These are phyloP conservation scores for Orbilia quercus DNA, from an alignment of 2,329 filamentous ascomycete species.

Conservation along the genomic window DNA sequence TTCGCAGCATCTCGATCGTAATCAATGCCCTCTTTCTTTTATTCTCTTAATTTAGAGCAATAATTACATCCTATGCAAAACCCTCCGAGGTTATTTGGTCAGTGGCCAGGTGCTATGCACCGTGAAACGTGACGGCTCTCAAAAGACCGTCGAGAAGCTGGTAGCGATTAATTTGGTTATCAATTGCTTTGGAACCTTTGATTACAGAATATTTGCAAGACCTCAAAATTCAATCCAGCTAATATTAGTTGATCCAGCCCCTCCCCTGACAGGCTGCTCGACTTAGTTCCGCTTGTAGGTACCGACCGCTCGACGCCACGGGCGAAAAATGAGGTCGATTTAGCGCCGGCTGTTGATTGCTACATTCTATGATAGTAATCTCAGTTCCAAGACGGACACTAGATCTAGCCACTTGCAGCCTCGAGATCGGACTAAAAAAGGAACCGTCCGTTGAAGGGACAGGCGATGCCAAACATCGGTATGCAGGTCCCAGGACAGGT, in stretches of 20 bases:
- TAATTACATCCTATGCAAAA: slow-evolving; percentile 24
- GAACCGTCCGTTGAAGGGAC: slow-evolving; percentile 44
- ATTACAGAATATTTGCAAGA: slow-evolving; percentile 13
- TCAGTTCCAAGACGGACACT: slow-evolving; percentile 31
- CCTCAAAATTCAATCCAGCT: slow-evolving; percentile 4
- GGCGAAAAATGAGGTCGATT: background rate
- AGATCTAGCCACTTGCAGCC: slow-evolving; percentile 13
- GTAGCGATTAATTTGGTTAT: background rate
- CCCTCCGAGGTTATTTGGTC: slow-evolving; percentile 28
- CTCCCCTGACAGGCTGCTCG: too few species aligned
- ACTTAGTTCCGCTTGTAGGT: too few species aligned
- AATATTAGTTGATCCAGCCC: slow-evolving; percentile 9
- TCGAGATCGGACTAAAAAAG: slow-evolving; percentile 2
- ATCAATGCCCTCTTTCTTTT: slow-evolving; percentile 8
- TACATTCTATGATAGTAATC: too few species aligned
- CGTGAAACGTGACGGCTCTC: slow-evolving; percentile 49
- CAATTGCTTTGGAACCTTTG: slow-evolving; percentile 2
- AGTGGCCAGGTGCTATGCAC: slow-evolving; percentile 49
- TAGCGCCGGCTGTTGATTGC: slow-evolving; percentile 51
- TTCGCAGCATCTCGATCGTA: background rate
- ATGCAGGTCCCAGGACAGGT: slow-evolving; percentile 27
- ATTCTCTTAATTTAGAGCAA: too few species aligned
- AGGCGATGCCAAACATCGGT: slow-evolving; percentile 49
- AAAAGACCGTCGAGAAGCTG: background rate
- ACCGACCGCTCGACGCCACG: background rate